phyloP scores from a whole-genome alignment of 306 rosid species.

The Lithocarpus polystachyus region DNA sequence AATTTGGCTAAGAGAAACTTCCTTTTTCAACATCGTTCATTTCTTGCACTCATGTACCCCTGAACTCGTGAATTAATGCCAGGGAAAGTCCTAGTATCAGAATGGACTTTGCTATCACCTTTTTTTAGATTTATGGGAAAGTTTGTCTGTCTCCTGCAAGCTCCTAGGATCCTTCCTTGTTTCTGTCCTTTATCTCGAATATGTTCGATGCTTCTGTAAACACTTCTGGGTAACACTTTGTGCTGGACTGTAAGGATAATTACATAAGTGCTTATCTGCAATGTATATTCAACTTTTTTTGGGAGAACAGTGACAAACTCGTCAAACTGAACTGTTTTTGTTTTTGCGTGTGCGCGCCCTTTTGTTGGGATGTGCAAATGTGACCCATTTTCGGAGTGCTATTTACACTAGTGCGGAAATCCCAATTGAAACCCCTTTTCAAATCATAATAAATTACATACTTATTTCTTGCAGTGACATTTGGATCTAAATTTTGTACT shows the following conservation, averaged over 20 bases:
- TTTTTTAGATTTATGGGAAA: neutral
- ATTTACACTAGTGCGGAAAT: neutral
- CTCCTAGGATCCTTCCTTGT: conserved; percentile 14
- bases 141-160: neutral
- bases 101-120: neutral
- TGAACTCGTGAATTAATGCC: neutral
- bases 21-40: conserved; percentile 1
- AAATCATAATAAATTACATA: neutral
- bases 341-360: no score
- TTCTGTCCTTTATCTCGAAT: neutral
- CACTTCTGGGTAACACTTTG: neutral
- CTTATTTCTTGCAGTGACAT: no score
- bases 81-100: neutral
- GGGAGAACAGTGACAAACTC: no score
- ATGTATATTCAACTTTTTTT: no score
- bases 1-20: neutral
- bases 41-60: neutral
- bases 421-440: neutral
- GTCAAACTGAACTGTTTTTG: no score
- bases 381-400: neutral
- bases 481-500: no score
- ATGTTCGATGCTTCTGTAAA: neutral
- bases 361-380: neutral
- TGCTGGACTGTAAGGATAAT: neutral
- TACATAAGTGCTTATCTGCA: neutral